These are phyloP conservation scores for Komagataella populi DNA, from an alignment of 805 yeast genomes.

Conservation along the genomic window DNA sequence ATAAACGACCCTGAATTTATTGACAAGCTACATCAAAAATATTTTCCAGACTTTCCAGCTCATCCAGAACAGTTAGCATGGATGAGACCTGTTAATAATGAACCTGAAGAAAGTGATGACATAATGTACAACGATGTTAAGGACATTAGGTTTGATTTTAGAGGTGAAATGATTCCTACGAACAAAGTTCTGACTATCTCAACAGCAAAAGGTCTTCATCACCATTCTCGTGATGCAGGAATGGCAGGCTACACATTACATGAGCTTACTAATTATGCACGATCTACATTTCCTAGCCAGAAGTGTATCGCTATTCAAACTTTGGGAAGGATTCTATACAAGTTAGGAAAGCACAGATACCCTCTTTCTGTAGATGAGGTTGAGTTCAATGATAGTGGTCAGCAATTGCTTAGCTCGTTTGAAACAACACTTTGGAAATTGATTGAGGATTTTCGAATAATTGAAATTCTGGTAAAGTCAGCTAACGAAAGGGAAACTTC, in stretches of 20 bases:
- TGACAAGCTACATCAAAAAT: slow-evolving; percentile 68
- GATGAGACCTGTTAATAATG: slow-evolving; percentile 52
- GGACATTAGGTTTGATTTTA: slow-evolving; percentile 78
- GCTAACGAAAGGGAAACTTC: slow-evolving; percentile 50
- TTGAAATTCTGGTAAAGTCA: slow-evolving; percentile 54
- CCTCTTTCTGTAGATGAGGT: slow-evolving; percentile 23
- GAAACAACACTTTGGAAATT: slow-evolving; percentile 52
- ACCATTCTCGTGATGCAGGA: slow-evolving; percentile 80
- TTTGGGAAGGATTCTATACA: slow-evolving; percentile 75
- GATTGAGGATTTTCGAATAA: slow-evolving; percentile 43
- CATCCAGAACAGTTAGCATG: slow-evolving; percentile 77
- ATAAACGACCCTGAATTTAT: slow-evolving; percentile 68
- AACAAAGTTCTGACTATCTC: slow-evolving; percentile 27
- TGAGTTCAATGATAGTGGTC: slow-evolving; percentile 10
- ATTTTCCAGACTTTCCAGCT: slow-evolving; percentile 79
- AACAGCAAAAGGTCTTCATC: slow-evolving; percentile 65
- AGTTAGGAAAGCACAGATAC: slow-evolving; percentile 51
- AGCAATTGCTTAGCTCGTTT: slow-evolving; percentile 11
- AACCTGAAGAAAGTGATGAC: slow-evolving; percentile 25
- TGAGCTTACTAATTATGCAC: slow-evolving; percentile 66
- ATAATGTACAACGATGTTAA: slow-evolving; percentile 39
- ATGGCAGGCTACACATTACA: slow-evolving; percentile 85
- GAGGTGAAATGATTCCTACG: slow-evolving; percentile 54
- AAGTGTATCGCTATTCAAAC: slow-evolving; percentile 79
- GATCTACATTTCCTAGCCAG: slow-evolving; percentile 77